Conservation (phyloP, 202 grass and related monocot genomes). For the Saccharum hybrid region DNA sequence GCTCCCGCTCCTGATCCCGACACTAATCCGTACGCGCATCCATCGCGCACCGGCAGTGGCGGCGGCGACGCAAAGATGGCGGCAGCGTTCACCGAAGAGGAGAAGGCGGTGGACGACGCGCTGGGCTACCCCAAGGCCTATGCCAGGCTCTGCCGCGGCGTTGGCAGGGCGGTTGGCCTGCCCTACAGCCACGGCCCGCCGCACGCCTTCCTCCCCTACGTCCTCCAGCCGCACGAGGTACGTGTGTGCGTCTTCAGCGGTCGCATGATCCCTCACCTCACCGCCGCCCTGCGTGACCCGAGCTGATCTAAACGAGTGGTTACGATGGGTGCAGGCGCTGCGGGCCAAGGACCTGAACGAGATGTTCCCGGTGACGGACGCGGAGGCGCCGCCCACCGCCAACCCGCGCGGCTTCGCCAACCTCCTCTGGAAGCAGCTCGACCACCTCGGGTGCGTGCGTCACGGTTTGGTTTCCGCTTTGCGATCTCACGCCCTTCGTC, state of each 20-base stretch:
- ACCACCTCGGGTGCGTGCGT: constrained; percentile 72
- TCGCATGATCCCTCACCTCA: not conserved
- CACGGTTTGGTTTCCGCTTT: not conserved
- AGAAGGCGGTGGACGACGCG: constrained; percentile 72
- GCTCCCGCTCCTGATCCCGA: constrained; percentile 22
- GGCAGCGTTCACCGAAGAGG: constrained; percentile 72
- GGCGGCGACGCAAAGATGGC: not conserved
- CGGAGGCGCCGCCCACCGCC: constrained; percentile 63
- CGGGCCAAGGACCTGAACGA: constrained; percentile 78
- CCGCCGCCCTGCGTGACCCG: not conserved
- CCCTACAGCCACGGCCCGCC: constrained; percentile 76
- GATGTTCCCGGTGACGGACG: constrained; percentile 77
- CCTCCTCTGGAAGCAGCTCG: constrained; percentile 96
- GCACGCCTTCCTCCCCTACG: constrained; percentile 74
- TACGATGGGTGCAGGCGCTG: constrained; percentile 52
- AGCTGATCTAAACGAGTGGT: not conserved
- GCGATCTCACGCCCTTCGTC: not conserved
- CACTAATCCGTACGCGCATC: not conserved
- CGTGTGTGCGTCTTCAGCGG: not conserved
- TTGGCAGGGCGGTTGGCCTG: constrained; percentile 42
- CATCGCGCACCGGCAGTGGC: not conserved
- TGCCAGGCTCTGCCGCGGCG: constrained; percentile 68
- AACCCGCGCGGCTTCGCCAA: constrained; percentile 84
- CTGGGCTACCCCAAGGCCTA: constrained; percentile 89
- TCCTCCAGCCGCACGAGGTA: constrained; percentile 90